Evolutionary conservation across 805 yeast species (phyloP), one percentile per base, ranked within the genome.

Genomic region (Metschnikowia similis): DNA sequence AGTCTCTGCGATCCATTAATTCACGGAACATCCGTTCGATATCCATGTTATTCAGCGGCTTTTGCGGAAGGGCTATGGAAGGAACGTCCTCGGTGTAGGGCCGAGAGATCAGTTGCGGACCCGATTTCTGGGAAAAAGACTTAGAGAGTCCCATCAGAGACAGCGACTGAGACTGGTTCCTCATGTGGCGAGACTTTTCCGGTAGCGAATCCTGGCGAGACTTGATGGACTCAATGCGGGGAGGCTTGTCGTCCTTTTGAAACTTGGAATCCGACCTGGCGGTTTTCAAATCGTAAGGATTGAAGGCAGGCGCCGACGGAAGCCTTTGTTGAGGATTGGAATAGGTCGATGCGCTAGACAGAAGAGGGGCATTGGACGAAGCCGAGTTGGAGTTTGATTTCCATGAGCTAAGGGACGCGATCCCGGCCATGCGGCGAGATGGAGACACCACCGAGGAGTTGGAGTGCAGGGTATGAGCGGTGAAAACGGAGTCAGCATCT

Each of bases 1-100:
- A 86, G 64, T 91, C 95, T 60, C 97, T 80, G 58, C 83, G 82
- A 47, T 81, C 84, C 92, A 91, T 86, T 53, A 91, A 79, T 51
- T 85, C 90, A 48, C 81, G 77, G 63, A 89, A 90, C 81, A 87
- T 72, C 50, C 76, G 72, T 58, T 89, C 92, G 16, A 91, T 81
- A 54, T 83, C 89, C 54, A 74, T 70, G 9, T 76, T 81, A 56
- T 85, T 81, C 7, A 70, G 66, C 0, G 97, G 96, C 60, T 79
- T 84, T 47, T 87, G 91, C 44, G 87, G 65, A 10, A 41, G 66
- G 55, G 14, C 53, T 45, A 10, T 58, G 31, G 17, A 70, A 59
- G 11, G 54, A 30, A 28, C 55, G 29, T 29, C 50, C 27, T 31
- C 47, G 29, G 4, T 44, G n/a, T 57, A 59, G 40, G 57, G 48